These are phyloP conservation scores for Pseudogymnoascus sp. DNA, from an alignment of 2,329 filamentous ascomycete species.

Conservation along the genomic window DNA sequence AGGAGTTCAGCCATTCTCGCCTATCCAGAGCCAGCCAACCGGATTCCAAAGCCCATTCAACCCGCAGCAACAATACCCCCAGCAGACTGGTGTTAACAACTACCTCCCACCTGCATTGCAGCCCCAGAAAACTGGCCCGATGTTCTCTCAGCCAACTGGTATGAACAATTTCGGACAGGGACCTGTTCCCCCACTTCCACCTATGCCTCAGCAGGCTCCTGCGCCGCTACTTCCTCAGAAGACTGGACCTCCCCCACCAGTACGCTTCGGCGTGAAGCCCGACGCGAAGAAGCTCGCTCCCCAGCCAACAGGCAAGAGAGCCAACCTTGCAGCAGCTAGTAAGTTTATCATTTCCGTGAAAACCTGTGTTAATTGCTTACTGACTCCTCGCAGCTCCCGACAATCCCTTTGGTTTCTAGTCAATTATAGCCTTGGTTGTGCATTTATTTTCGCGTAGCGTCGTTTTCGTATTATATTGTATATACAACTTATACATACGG, in stretches of 20 bases:
- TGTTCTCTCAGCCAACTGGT: slow-evolving; percentile 45
- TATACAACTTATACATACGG: slow-evolving; percentile 5
- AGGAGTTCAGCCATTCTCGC: slow-evolving; percentile 41
- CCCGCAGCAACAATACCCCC: slow-evolving; percentile 31
- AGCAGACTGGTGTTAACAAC: slow-evolving; percentile 44
- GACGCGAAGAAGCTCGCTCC: slow-evolving; percentile 71
- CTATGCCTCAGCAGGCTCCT: slow-evolving; percentile 51
- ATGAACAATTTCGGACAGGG: slow-evolving; percentile 44
- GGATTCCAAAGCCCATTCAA: slow-evolving; percentile 41
- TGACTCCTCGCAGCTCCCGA: slow-evolving; percentile 47
- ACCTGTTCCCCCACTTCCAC: slow-evolving; percentile 39
- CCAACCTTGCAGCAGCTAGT: slow-evolving; percentile 93
- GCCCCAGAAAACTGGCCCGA: slow-evolving; percentile 51
- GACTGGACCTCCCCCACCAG: slow-evolving; percentile 78
- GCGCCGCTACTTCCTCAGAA: slow-evolving; percentile 67
- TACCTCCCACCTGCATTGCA: slow-evolving; percentile 54
- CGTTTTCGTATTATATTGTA: slow-evolving; percentile 10
- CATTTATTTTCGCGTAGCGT: slow-evolving; percentile 9
- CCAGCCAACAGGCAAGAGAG: slow-evolving; percentile 82
- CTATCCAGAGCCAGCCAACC: slow-evolving; percentile 43
- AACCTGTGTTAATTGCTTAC: slow-evolving; percentile 13
- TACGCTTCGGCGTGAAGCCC: slow-evolving; percentile 76
- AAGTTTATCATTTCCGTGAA: slow-evolving; percentile 44
- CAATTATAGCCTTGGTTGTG: neutral
- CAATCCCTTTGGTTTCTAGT: slow-evolving; percentile 64